Evolutionary conservation across 1,139 yeast genomes (phyloP).

Genomic region (Taiozyma sp.): DNA sequence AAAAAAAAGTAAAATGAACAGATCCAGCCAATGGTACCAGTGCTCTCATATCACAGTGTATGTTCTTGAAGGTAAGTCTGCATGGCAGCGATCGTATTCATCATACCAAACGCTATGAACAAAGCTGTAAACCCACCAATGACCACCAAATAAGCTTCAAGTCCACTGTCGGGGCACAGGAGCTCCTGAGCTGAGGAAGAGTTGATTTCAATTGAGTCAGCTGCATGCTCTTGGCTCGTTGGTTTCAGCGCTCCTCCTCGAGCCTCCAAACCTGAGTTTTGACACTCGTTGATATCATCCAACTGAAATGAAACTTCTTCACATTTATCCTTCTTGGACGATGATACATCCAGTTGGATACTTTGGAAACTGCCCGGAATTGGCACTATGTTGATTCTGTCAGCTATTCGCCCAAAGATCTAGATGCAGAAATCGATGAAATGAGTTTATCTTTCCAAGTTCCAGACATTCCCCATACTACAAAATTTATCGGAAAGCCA

Average conservation of each 20-base stretch:
- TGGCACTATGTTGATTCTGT: neutral
- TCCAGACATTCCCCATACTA: neutral
- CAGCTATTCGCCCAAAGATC: neutral
- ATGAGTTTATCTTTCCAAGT: neutral
- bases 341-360: neutral
- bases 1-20: slow-evolving; percentile 54
- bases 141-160: slow-evolving; percentile 51
- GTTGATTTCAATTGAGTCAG: neutral
- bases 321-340: neutral
- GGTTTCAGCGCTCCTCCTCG: neutral
- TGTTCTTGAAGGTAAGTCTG: slow-evolving; percentile 52
- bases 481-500: neutral
- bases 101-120: slow-evolving; percentile 56
- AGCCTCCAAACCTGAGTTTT: neutral
- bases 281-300: neutral
- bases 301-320: neutral
- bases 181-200: neutral
- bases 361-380: neutral
- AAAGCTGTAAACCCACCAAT: slow-evolving; percentile 57
- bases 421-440: neutral
- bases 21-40: slow-evolving; percentile 56
- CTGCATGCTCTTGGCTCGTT: neutral
- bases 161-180: slow-evolving; percentile 58
- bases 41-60: slow-evolving; percentile 39
- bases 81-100: slow-evolving; percentile 55